A percentile compares a stretch with the other conserved stretches of the same genome.
Conservation (phyloP, 2,329 filamentous ascomycete genomes). For the Tolypocladium ovalisporum region DNA sequence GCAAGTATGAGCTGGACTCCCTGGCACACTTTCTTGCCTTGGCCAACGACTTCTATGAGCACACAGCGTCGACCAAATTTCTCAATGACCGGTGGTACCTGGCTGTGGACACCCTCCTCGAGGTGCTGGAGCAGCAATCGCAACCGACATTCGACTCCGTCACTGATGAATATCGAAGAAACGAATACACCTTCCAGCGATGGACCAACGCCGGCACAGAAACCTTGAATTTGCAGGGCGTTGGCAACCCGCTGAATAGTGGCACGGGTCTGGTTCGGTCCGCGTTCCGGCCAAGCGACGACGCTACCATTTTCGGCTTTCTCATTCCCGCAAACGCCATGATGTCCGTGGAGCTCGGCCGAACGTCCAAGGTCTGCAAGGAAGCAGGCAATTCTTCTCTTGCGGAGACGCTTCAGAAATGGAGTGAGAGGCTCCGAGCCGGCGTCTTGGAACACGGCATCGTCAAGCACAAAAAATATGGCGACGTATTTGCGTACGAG, state of each 20-base stretch:
- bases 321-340: slow-evolving; percentile 94
- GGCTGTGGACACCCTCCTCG: slow-evolving; percentile 64
- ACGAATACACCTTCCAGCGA: slow-evolving; percentile 82
- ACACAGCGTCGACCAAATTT: slow-evolving; percentile 69
- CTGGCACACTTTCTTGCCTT: slow-evolving; percentile 83
- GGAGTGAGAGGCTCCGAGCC: slow-evolving; percentile 53
- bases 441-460: slow-evolving; percentile 82
- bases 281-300: slow-evolving; percentile 89
- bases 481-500: slow-evolving; percentile 76
- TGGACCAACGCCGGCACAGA: slow-evolving; percentile 76
- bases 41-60: slow-evolving; percentile 74
- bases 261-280: slow-evolving; percentile 81
- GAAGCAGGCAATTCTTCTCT: slow-evolving; percentile 43
- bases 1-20: slow-evolving; percentile 97
- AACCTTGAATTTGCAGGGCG: slow-evolving; percentile 69
- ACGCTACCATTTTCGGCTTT: slow-evolving; percentile 87
- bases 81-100: slow-evolving; percentile 67
- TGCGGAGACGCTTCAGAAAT: slow-evolving; percentile 44
- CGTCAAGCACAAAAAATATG: slow-evolving; percentile 62
- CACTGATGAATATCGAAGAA: slow-evolving; percentile 53
- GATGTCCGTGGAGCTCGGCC: slow-evolving; percentile 81
- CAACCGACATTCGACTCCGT: slow-evolving; percentile 66
- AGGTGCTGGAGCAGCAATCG: slow-evolving; percentile 68
- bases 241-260: slow-evolving; percentile 82
- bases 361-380: slow-evolving; percentile 59